Base-by-base conservation (phyloP, 768 basidiomycete species). In the Harrya chromipes region DNA sequence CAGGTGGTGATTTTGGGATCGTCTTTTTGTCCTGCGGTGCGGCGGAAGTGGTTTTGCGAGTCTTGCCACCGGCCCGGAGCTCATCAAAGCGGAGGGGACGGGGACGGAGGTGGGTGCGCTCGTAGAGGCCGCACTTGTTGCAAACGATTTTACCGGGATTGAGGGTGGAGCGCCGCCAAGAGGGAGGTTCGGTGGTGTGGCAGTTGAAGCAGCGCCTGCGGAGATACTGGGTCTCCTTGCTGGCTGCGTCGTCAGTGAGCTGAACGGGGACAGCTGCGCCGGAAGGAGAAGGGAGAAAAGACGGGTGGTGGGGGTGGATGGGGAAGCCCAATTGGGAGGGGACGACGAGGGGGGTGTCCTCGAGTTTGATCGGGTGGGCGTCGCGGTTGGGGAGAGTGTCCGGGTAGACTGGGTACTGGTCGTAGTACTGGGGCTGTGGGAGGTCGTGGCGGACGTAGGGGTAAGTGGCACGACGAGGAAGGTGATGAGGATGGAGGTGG, bases 101-200 rank as follows among this genome's bases (percentile, higher is more conserved):
- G 5, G 90, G 82, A 20, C 90, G 81, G 47, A 92, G 69, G 57
- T 93, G 90, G 12, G 90, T 93, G 62, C 90, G 87, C 69, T 93
- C 90, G 62, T 93, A 93, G 34, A 93, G 77, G 10, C 90, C 90
- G 56, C 90, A 93, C 74, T 93, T 93, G 78, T 93, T 93, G 79
- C 90, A 93, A 39, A 93, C 90, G 62, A 93, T 93, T 71, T 93
- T 93, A 56, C 90, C 90, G 0, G 87, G 88, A 68, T 90, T 90
- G 62, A 93, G 84, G 5, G 90, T 92, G 26, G 83, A 85, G 39
- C 90, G 82, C 46, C 90, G 84, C 90, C 90, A 93, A 21, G 82
- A 84, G 7, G 90, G 90, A 0, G 90, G 90, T 65, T 93, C 90
- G 2, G 90, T 93, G 17, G 90, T 90, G 64, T 90, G 90, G 72